phyloP scores from a whole-genome alignment of 2,329 filamentous ascomycete genomes.

The Domatiomyces catenatus region DNA sequence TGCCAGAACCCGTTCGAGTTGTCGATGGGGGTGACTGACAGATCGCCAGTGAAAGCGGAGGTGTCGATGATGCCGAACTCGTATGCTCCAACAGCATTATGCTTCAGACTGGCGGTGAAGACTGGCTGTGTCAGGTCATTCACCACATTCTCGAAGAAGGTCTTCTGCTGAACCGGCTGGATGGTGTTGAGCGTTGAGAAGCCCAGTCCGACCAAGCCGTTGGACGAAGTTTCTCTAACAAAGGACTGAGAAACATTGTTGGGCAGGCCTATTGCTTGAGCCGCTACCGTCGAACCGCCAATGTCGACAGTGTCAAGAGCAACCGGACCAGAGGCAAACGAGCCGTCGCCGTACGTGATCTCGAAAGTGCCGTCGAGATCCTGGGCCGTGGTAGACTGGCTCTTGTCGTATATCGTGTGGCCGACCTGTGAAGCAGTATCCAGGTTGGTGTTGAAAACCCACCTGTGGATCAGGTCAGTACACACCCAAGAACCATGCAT shows the following conservation, averaged over 20 bases:
- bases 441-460: conserved; percentile 54
- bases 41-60: conserved; percentile 45
- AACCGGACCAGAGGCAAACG: conserved; percentile 45
- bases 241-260: conserved; percentile 44
- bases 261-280: conserved; percentile 55
- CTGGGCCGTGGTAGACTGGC: conserved; percentile 37
- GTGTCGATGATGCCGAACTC: conserved; percentile 58
- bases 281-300: conserved; percentile 45
- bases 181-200: conserved; percentile 53
- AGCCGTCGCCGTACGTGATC: conserved; percentile 56
- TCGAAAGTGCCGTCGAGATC: conserved; percentile 39
- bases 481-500: neutral
- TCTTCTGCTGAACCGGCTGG: conserved; percentile 47
- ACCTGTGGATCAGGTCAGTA: conserved; percentile 28
- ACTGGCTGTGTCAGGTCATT: conserved; percentile 46
- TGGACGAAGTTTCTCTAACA: conserved; percentile 42
- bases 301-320: conserved; percentile 53
- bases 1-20: conserved; percentile 54
- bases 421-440: conserved; percentile 28
- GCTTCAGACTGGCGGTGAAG: conserved; percentile 55
- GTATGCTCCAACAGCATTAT: conserved; percentile 47
- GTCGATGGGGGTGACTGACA: conserved; percentile 49
- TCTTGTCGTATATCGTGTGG: conserved; percentile 42
- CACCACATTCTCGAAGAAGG: conserved; percentile 59
- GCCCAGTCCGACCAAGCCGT: conserved; percentile 55